These are phyloP conservation scores for Talaromyces sp. DNA, from an alignment of 2,329 filamentous ascomycete genomes.

Conservation along the genomic window DNA sequence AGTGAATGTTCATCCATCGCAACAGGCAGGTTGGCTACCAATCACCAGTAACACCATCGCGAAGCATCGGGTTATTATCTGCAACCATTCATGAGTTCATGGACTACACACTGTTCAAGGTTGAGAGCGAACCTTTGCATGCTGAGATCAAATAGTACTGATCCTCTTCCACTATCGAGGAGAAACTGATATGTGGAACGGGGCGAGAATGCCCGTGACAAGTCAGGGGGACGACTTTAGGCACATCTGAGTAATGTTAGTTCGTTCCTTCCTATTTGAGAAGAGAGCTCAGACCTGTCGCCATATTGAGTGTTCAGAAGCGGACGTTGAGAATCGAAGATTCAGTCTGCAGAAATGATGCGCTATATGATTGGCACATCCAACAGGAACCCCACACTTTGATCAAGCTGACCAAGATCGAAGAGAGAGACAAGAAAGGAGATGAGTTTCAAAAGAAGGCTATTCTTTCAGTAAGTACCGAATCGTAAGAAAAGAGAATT, in stretches of 20 bases:
- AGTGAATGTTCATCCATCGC: not conserved
- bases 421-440: not conserved
- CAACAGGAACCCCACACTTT: not conserved
- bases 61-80: slow-evolving; percentile 98
- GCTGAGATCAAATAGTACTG: slow-evolving; percentile 91
- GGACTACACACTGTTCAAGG: not conserved
- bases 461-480: not conserved
- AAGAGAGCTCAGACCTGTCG: slow-evolving; percentile 1
- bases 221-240: slow-evolving; percentile 75
- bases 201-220: slow-evolving; percentile 93
- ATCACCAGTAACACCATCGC: slow-evolving; percentile 91
- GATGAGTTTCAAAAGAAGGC: not conserved
- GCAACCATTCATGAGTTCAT: slow-evolving; percentile 16
- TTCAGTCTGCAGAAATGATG: not conserved
- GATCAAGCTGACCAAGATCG: not conserved
- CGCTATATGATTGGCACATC: not conserved
- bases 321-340: not conserved
- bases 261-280: not conserved
- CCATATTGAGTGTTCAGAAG: slow-evolving; percentile 3
- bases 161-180: slow-evolving; percentile 74
- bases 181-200: slow-evolving; percentile 88
- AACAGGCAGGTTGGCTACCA: slow-evolving; percentile 55
- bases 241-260: slow-evolving; percentile 34
- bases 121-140: slow-evolving; percentile 68
- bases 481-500: slow-evolving; percentile 9